Evolutionary conservation across 1,139 yeast species (phyloP), one percentile per base, ranked within the genome.

Genomic region (Magnusiomyces ingens): DNA sequence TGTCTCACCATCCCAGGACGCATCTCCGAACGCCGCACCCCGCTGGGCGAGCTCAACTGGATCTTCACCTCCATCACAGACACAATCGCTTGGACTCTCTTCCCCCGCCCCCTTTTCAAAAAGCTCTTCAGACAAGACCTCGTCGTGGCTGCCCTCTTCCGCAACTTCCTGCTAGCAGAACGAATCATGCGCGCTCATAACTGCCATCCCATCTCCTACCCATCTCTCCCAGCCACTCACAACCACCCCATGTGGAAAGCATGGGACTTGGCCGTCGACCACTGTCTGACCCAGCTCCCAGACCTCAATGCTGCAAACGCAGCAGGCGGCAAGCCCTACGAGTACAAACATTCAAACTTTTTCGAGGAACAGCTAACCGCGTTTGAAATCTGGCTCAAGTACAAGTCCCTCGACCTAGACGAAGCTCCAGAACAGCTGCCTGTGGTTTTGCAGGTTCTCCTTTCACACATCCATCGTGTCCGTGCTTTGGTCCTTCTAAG

Each of bases 11-110:
- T 90, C 21, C 98, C 98, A 0, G 99, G 99, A 0, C 85, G 87
- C 59, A 73, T 90, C 50, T 86, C 96, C 2, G 98, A 93, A 66
- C 78, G 99, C 63, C 76, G 96, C 60, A 94, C 99, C 0, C 98
- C 99, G 0, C 71, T 93, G 45, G 99, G 99, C 26, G 99, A 94
- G 67, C 76, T 93, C 56, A 90, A 90, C 66, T 94, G 99, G 98
- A 93, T 93, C 40, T 93, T 93, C 69, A 94, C 98, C 1, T 98
- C 99, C 2, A 90, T 93, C 44, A 93, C 99, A 2, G 99, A 93
- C 69, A 93, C 98, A 0, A 93, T 93, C 57, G 99, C 99, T 3
- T 94, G 99, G 98, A 89, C 96, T 0, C 80, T 93, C 1, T 72
- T 94, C 49, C 90, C 95, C 1, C 76, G 96, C 57, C 91, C 95